These are phyloP conservation scores for Rhododendron vialii DNA, from an alignment of 148 eudicot genomes.

Conservation along the genomic window DNA sequence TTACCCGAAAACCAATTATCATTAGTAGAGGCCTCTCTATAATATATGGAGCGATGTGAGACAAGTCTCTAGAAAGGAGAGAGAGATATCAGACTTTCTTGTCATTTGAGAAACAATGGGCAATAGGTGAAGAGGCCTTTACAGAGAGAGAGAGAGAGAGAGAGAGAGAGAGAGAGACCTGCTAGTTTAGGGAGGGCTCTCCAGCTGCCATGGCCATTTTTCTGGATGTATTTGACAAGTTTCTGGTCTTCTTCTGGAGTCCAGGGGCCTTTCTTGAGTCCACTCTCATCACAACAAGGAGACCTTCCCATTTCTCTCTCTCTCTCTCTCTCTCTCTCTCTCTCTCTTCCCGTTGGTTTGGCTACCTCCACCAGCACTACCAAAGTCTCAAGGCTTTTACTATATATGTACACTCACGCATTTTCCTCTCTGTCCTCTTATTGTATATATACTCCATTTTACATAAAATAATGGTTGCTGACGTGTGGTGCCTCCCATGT, in stretches of 20 bases:
- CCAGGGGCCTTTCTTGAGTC: conserved; percentile 93
- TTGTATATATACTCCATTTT: conserved; percentile 3
- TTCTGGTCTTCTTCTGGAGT: conserved; percentile 81
- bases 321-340: background rate
- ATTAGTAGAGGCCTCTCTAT: too few species aligned
- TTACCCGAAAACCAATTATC: too few species aligned
- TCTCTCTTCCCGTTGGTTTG: conserved; percentile 22
- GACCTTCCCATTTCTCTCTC: conserved; percentile 61
- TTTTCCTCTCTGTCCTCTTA: conserved; percentile 23
- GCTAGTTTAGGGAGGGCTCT: conserved; percentile 89
- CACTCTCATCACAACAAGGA: conserved; percentile 70
- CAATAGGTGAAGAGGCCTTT: too few species aligned
- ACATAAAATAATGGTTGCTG: conserved; percentile 4
- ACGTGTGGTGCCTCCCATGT: conserved; percentile 20
- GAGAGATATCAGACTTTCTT: too few species aligned
- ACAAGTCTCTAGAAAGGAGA: background rate
- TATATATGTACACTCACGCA: conserved; percentile 26
- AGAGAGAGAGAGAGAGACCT: conserved; percentile 30
- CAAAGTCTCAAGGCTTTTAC: conserved; percentile 34
- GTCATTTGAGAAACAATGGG: too few species aligned
- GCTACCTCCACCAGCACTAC: conserved; percentile 62
- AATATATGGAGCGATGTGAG: background rate
- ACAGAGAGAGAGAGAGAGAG: background rate
- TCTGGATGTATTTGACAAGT: conserved; percentile 53
- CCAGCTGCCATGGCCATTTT: conserved; percentile 95